These are phyloP conservation scores for Pyrrhoderma lamaoense DNA, from an alignment of 1,284 basidiomycete species.

Conservation along the genomic window DNA sequence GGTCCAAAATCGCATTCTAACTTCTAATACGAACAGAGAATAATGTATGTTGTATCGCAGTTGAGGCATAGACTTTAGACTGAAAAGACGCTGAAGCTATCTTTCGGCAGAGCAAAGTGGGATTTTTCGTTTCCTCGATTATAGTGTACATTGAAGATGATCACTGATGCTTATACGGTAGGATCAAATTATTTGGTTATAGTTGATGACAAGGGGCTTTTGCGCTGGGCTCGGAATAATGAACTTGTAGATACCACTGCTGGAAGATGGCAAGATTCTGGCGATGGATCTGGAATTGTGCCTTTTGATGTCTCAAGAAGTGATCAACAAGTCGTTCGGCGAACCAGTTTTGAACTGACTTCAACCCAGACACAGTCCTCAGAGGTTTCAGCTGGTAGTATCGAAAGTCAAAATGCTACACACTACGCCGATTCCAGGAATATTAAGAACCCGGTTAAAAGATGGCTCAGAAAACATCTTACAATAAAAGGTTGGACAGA, in stretches of 20 bases:
- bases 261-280: conserved; percentile 58
- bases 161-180: conserved; percentile 19
- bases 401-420: conserved; percentile 35
- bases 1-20: background rate
- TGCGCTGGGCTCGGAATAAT: conserved; percentile 66
- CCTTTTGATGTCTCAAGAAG: conserved; percentile 31
- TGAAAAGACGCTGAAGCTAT: conserved; percentile 35
- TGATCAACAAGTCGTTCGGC: background rate
- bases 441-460: conserved; percentile 27
- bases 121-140: conserved; percentile 16
- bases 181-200: conserved; percentile 65
- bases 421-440: conserved; percentile 41
- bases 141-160: background rate
- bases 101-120: conserved; percentile 60
- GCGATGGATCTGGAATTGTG: conserved; percentile 50
- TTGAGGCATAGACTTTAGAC: background rate
- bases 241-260: conserved; percentile 56
- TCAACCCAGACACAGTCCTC: conserved; percentile 14
- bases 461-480: conserved; percentile 6
- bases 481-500: conserved; percentile 11
- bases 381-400: conserved; percentile 19
- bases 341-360: conserved; percentile 23
- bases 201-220: conserved; percentile 53
- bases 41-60: conserved; percentile 25
- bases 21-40: conserved; percentile 26